These are phyloP conservation scores for Solanum infundibuliforme DNA, from an alignment of 257 asterid genomes.

Conservation along the genomic window DNA sequence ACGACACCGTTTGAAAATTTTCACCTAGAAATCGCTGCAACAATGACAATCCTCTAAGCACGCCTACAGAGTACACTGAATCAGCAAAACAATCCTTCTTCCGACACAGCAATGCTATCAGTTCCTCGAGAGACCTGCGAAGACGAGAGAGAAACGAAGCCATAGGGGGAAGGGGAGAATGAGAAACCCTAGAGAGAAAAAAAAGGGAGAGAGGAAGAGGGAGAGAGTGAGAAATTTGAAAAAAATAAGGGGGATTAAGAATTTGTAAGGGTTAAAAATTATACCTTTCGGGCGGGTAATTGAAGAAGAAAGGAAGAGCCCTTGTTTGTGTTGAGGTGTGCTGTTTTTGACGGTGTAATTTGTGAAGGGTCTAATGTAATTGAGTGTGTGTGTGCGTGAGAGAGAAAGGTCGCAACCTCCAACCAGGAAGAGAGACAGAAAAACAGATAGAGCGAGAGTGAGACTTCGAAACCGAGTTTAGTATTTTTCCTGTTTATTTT, in stretches of 20 bases:
- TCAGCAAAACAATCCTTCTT: not conserved
- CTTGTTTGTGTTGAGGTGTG: not conserved
- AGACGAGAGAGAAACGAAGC: constrained; percentile 27
- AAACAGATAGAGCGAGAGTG: not conserved
- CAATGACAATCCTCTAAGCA: not conserved
- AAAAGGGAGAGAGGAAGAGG: not conserved
- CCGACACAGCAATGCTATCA: not conserved
- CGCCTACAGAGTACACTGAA: not conserved
- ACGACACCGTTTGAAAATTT: constrained; percentile 12
- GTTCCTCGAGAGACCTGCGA: constrained; percentile 36
- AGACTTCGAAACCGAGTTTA: not conserved
- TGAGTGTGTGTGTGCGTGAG: not conserved
- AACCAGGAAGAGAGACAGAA: not conserved
- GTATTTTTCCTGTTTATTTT: not conserved
- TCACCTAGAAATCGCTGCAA: not conserved
- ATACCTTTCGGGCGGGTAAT: not conserved
- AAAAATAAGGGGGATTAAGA: not conserved
- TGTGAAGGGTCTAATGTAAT: not conserved
- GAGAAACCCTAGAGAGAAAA: not conserved
- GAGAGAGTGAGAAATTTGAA: not conserved
- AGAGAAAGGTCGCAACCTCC: not conserved
- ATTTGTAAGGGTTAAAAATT: not conserved
- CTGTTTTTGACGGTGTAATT: not conserved
- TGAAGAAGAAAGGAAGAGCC: not conserved
- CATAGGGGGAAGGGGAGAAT: constrained; percentile 17